phyloP scores from a whole-genome alignment of 768 basidiomycete genomes.

The Scleroderma citrinum region DNA sequence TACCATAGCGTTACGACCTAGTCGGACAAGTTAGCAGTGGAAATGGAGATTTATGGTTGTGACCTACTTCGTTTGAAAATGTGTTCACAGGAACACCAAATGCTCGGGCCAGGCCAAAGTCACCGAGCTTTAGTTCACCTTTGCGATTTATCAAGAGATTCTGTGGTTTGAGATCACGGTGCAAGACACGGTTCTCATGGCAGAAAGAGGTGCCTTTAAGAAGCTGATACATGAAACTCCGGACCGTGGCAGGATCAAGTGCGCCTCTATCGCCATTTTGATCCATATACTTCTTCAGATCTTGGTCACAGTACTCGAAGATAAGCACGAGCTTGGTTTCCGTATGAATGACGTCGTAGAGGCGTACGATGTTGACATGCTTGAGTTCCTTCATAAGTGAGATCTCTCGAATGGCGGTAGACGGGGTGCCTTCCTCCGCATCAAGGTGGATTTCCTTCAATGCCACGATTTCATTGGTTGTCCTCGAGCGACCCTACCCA shows the following conservation, averaged over 20 bases:
- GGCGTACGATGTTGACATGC: constrained; percentile 96
- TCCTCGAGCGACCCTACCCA: constrained; percentile 81
- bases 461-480: constrained; percentile 98
- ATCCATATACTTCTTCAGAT: constrained; percentile 99
- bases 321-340: constrained; percentile 97
- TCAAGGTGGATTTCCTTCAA: constrained; percentile 99
- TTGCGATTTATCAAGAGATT: constrained; percentile 97
- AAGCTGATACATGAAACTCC: constrained; percentile 97
- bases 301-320: constrained; percentile 97
- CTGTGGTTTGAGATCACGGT: constrained; percentile 97
- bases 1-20: constrained; percentile 99
- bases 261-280: constrained; percentile 94
- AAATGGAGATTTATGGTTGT: not conserved
- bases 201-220: constrained; percentile 97
- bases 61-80: constrained; percentile 86
- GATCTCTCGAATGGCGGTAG: constrained; percentile 98
- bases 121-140: constrained; percentile 94
- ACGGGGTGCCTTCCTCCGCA: constrained; percentile 98
- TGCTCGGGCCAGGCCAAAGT: constrained; percentile 95
- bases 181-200: constrained; percentile 96
- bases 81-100: constrained; percentile 99
- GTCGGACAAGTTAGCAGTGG: not conserved
- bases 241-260: constrained; percentile 79
- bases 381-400: constrained; percentile 99
- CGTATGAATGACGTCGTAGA: constrained; percentile 98